Conservation (phyloP, 176 grass and related monocot species). For the Melocanna baccifera region DNA sequence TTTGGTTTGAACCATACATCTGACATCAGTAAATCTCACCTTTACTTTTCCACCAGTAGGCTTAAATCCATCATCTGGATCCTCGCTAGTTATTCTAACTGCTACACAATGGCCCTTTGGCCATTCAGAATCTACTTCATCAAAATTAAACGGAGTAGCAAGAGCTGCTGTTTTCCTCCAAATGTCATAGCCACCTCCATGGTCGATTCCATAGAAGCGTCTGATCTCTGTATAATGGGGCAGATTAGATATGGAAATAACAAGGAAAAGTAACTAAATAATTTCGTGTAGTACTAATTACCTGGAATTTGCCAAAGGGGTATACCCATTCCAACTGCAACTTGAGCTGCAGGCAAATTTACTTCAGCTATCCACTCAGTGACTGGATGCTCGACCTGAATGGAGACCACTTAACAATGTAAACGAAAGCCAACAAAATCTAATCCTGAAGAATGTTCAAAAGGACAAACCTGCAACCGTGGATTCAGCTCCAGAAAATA, state of each 20-base stretch:
- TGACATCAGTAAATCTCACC: slow-evolving; percentile 46
- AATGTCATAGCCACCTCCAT: slow-evolving; percentile 78
- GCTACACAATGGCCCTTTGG: slow-evolving; percentile 93
- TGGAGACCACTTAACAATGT: slow-evolving; percentile 10
- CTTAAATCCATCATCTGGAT: slow-evolving; percentile 99
- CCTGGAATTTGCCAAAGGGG: slow-evolving; percentile 97
- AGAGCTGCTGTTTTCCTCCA: slow-evolving; percentile 79
- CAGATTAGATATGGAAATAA: slow-evolving; percentile 12
- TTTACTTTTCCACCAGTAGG: slow-evolving; percentile 94
- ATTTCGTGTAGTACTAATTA: slow-evolving; percentile 25
- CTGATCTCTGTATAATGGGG: slow-evolving; percentile 68
- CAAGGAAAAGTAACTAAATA: neutral
- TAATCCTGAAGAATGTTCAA: slow-evolving; percentile 21
- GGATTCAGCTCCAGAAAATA: slow-evolving; percentile 99
- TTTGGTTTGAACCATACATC: slow-evolving; percentile 23
- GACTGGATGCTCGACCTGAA: slow-evolving; percentile 93
- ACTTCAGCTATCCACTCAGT: slow-evolving; percentile 98
- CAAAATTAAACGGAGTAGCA: slow-evolving; percentile 88
- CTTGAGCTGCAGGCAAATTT: slow-evolving; percentile 96
- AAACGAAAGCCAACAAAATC: neutral
- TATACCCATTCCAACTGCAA: slow-evolving; percentile 97
- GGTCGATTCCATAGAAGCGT: slow-evolving; percentile 93
- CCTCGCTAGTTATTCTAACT: slow-evolving; percentile 89
- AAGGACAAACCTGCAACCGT: slow-evolving; percentile 57
- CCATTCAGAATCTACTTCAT: slow-evolving; percentile 78